Base-by-base conservation (phyloP, 2,329 filamentous ascomycete species). In the Ilyonectria sp. region DNA sequence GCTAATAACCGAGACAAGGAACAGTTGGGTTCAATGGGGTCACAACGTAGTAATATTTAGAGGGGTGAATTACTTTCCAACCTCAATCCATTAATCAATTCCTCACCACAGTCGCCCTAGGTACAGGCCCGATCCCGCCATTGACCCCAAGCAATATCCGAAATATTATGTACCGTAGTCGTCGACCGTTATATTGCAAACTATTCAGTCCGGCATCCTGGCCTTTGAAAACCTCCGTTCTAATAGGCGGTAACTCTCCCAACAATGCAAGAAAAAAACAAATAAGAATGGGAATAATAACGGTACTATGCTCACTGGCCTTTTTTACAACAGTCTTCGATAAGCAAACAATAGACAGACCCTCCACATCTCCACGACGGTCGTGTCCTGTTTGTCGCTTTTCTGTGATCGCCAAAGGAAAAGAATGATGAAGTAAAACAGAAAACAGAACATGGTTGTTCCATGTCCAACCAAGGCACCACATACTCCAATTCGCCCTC, bases 391-490 rank as follows among this genome's bases (percentile, higher is more conserved):
- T 71, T 74, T 54, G 66, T 50, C 69, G 68, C 55, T 69, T 70
- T 71, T 72, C 40, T 69, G 60, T 66, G 44, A 66, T 67, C 50
- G 44, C 60, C 47, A 62, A 69, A 63, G 26, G 53, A 63, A 66
- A 55, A 73, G 64, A 70, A 59, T 33, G 69, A 65, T 44, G 68
- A 63, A 71, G 65, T 67, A 64, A 70, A 69, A 56, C 19, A 70
- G 64, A 69, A 66, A 70, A 67, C 52, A n/a, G 19, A 46, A 33
- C 43, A 31, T 67, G 67, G 70, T 64, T 62, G 69, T 55, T 72
- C 46, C 69, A 70, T 68, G 57, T 69, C 70, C 68, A 76, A 68
- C 73, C 68, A 67, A 71, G 67, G 68, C 71, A 70, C 75, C 73
- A 53, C 43, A 58, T 67, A 75, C 75, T 74, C 77, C 77, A 60